Base-by-base conservation (phyloP, 2,329 filamentous ascomycete species). In the Ascochyta rabiei region DNA sequence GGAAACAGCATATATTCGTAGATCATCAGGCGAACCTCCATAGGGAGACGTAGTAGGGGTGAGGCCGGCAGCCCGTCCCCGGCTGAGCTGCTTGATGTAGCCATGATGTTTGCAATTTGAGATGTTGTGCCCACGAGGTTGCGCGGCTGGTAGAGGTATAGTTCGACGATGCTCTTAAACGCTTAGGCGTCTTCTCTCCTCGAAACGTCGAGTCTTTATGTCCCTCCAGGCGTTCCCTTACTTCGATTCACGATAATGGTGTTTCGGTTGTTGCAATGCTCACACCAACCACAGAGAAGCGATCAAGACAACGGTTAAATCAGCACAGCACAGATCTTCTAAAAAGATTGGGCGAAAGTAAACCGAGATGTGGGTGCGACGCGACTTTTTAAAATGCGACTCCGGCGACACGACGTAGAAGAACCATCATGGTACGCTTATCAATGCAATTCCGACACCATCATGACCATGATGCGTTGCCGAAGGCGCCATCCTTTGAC, bases 1-100 rank as follows among this genome's bases (percentile, higher is more conserved):
- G 79, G 77, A 9, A 76, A 62, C 18, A 81, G 70, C 4, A 81
- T 71, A 49, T 71, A 55, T 60, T 73, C 70, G 60, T 81, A 81
- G 50, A 81, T 80, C 50, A 78, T 75, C 5, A 81, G 70, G 6
- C 79, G 71, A 38, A 81, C 74, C 60, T 81, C 79, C 4, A 75
- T 64, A 2, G 79, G 79, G 5, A 81, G 67, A 7, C 74, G 73
- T n/a, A 80, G 67, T 31, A 81, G 73, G 2, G 69, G 71, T 38
- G 73, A 74, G 13, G 60, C 49, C 41, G 59, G 48, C 28, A 60
- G 21, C 15, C 28, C 46, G 16, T 51, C 46, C 37, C 35, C 34
- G 10, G 42, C 13, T 26, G 37, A 37, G n/a, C 21, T 37, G 46
- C 38, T 41, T 42, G 46, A 15, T 38, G 44, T 12, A 23, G 52